Percentiles rank a stretch among this genome's conserved stretches.
These are phyloP conservation scores for Tricholoma terreum DNA, from an alignment of 768 basidiomycete genomes.

Conservation along the genomic window DNA sequence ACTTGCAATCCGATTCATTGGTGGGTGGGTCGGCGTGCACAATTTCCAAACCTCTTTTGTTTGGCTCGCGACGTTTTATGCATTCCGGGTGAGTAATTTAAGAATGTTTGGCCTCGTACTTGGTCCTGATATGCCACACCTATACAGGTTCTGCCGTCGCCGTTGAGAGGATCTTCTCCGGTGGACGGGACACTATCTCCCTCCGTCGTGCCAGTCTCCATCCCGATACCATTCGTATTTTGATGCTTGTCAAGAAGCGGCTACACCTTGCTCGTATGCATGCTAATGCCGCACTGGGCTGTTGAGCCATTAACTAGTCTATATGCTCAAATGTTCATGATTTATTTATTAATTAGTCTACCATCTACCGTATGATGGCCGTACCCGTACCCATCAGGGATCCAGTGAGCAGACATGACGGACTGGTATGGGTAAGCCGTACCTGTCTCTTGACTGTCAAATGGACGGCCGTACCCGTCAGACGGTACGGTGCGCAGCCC, in stretches of 20 bases:
- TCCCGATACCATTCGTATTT: background rate
- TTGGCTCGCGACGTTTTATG: background rate
- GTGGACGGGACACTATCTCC: background rate
- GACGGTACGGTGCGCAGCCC: no score
- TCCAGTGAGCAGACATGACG: no score
- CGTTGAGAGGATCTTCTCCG: background rate
- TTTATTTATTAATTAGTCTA: no score
- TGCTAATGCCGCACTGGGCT: background rate
- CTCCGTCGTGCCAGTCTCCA: background rate
- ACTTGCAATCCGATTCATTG: constrained; percentile 28
- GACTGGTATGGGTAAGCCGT: no score
- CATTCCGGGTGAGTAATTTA: background rate
- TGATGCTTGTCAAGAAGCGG: constrained; percentile 2
- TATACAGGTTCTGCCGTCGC: background rate
- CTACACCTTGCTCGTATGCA: background rate
- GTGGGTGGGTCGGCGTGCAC: constrained; percentile 19
- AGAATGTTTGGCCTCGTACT: background rate
- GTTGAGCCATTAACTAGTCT: no score
- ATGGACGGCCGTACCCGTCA: no score
- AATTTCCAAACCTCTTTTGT: background rate
- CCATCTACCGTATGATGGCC: no score
- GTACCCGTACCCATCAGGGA: no score
- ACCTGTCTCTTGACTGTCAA: no score
- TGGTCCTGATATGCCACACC: no score
- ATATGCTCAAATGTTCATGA: no score